Evolutionary conservation across 2,329 filamentous ascomycete species (phyloP).

Genomic region (Aspergillus neoniger): DNA sequence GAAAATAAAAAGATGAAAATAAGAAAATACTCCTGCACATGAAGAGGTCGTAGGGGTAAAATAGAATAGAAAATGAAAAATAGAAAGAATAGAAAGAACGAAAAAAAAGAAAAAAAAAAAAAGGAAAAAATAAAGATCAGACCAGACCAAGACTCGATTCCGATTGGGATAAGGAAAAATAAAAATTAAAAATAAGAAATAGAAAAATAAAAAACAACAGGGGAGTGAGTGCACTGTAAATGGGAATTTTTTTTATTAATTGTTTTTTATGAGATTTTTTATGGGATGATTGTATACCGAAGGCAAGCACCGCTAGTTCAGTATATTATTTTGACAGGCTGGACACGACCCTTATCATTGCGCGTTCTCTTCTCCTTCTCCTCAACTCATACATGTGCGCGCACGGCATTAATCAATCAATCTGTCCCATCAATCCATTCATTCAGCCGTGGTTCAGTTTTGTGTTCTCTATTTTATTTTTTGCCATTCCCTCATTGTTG

Average conservation of each 20-base stretch:
- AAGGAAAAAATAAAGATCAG: neutral
- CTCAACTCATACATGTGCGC: too few species aligned
- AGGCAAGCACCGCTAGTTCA: neutral
- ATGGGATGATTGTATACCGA: neutral
- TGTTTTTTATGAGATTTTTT: neutral
- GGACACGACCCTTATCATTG: neutral
- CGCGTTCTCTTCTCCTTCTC: neutral
- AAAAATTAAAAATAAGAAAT: too few species aligned
- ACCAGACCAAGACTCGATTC: neutral
- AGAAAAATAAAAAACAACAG: too few species aligned
- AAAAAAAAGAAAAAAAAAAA: neutral
- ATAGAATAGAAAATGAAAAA: slow-evolving; percentile 1
- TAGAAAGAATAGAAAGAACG: neutral
- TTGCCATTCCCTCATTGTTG: neutral
- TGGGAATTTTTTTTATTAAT: neutral
- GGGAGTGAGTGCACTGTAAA: neutral
- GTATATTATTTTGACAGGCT: slow-evolving; percentile 2
- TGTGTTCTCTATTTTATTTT: too few species aligned
- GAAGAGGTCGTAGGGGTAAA: neutral
- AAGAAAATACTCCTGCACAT: too few species aligned
- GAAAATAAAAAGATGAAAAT: neutral
- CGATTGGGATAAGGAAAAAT: neutral
- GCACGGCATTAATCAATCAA: neutral
- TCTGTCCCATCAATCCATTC: neutral
- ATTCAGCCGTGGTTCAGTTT: neutral